Base-by-base conservation (phyloP, 805 yeast species). In the Hanseniaspora vineae region DNA sequence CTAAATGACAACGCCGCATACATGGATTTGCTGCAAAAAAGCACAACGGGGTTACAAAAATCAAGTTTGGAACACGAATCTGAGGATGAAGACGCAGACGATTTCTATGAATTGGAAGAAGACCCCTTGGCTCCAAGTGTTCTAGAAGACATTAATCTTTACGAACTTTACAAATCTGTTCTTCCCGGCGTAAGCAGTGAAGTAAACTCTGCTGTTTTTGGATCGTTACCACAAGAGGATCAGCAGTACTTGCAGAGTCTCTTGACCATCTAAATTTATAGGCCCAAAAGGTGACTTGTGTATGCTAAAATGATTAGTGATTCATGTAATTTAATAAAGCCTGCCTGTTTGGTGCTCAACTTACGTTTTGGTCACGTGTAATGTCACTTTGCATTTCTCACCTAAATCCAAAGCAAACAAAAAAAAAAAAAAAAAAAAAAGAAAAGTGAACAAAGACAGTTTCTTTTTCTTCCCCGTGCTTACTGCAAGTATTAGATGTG, bases 51-150 rank as follows among this genome's bases (percentile, higher is more conserved):
- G 5, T 19, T 37, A 5, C 19, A 37, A 37, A 37, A 11, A 14
- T n/a, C 40, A 10, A 10, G 20, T 10, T 3, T 17, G 40, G 6
- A 9, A 14, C 19, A 37, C 6, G 12, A 33, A 33, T 4, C 69
- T 1, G 62, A 58, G 23, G 50, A 60, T 42, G 62, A 58, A 45
- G 58, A 54, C 43, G 66, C 62, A 17, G 68, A 62, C 33, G 82
- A 77, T 10, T 80, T 78, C 45, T 92, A 83, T 44, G 92, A 84
- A 9, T 71, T 84, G 42, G 79, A 80, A 43, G 97, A 89, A 58
- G 96, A 84, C 58, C 79, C 96, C 10, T 69, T 84, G 59, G 76
- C 84, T 23, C 82, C 80, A 53, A 82, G 90, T 1, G 81, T 94
- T 3, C 71, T 92, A 44, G 97, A 90, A 58, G 68, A 71, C 40